Evolutionary conservation across 2,329 filamentous ascomycete genomes (phyloP).

Genomic region (Aureobasidium namibiae): DNA sequence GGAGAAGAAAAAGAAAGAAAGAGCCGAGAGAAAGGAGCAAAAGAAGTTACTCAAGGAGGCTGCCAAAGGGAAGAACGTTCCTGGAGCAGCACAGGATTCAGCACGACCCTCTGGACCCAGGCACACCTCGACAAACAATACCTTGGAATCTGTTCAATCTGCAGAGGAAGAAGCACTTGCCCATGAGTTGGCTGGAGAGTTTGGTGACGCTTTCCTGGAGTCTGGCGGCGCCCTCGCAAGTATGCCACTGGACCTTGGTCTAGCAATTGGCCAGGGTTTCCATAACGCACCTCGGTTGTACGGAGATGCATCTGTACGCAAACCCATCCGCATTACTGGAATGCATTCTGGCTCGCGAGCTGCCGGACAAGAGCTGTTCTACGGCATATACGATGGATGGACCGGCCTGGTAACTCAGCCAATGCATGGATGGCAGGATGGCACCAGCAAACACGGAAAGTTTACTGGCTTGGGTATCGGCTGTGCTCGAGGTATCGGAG

Average conservation of each 20-base stretch:
- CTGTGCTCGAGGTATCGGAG: constrained; percentile 74
- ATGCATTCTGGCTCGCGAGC: constrained; percentile 67
- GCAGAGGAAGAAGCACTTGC: constrained; percentile 22
- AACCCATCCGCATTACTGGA: constrained; percentile 70
- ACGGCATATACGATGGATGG: constrained; percentile 73
- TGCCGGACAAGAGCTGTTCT: constrained; percentile 52
- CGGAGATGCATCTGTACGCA: constrained; percentile 71
- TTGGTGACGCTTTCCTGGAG: constrained; percentile 60
- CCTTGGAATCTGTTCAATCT: constrained; percentile 21
- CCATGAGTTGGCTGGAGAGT: constrained; percentile 45
- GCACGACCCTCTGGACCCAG: constrained; percentile 15
- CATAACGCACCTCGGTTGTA: constrained; percentile 82
- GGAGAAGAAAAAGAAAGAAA: constrained; percentile 39
- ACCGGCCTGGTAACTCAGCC: constrained; percentile 76
- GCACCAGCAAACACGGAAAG: constrained; percentile 21
- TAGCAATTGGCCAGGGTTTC: constrained; percentile 77
- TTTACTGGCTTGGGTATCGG: constrained; percentile 39
- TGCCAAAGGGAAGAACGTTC: not conserved
- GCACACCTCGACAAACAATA: constrained; percentile 19
- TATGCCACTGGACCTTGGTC: constrained; percentile 74
- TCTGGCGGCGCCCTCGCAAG: constrained; percentile 69
- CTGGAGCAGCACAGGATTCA: not conserved
- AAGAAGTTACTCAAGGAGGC: constrained; percentile 17
- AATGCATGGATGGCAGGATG: constrained; percentile 56
- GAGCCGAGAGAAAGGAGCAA: constrained; percentile 22